Percentiles rank a stretch among this genome's conserved stretches.
These are phyloP conservation scores for Podospora sp. DNA, from an alignment of 495 filamentous ascomycete species.

Conservation along the genomic window DNA sequence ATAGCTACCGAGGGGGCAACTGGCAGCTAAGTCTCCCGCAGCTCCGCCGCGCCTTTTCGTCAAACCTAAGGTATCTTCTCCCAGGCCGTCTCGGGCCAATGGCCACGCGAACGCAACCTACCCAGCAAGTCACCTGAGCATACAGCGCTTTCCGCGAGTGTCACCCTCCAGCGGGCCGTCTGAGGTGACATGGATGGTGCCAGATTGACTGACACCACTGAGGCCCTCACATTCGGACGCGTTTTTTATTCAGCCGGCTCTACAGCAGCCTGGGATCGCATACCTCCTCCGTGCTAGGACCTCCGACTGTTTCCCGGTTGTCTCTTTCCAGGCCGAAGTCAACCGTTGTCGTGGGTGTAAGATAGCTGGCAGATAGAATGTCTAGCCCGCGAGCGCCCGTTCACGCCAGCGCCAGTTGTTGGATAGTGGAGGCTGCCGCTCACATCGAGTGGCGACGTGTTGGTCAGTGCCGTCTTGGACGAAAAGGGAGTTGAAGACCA, in stretches of 20 bases:
- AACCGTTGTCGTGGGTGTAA: too few species aligned
- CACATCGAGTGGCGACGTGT: background rate
- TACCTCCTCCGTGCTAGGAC: background rate
- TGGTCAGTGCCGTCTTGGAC: background rate
- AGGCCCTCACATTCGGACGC: background rate
- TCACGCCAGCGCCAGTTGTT: too few species aligned
- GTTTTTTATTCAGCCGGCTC: background rate
- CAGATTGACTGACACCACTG: conserved; percentile 5
- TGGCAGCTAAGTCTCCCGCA: background rate
- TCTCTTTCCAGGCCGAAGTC: too few species aligned
- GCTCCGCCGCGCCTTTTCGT: background rate
- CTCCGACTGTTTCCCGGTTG: too few species aligned
- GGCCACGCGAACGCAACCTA: conserved; percentile 1
- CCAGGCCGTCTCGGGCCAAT: background rate
- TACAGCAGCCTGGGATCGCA: background rate
- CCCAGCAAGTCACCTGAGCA: background rate
- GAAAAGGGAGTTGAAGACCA: background rate
- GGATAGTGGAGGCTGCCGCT: too few species aligned
- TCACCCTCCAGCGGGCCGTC: background rate
- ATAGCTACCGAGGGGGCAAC: background rate
- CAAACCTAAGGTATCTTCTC: background rate
- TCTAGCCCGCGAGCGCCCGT: too few species aligned
- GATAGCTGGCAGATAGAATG: too few species aligned
- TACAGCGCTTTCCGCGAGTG: background rate
- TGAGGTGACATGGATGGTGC: background rate